Evolutionary conservation across 2,329 filamentous ascomycete genomes (phyloP), one percentile per base, ranked within the genome.

Genomic region (Malbranchea zuffiana): DNA sequence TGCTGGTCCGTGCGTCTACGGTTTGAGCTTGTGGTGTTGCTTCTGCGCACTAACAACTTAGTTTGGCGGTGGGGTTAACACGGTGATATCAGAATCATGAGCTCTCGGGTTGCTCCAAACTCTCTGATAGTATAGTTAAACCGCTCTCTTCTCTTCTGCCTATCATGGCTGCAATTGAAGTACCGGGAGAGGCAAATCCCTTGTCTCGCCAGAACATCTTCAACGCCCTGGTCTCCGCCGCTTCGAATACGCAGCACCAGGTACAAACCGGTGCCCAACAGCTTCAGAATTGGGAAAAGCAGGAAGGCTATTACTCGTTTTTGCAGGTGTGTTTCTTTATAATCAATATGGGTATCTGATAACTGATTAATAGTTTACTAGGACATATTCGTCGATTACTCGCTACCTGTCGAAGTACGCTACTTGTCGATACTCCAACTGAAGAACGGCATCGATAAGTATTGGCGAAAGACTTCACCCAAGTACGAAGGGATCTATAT

Each of bases 361-460:
- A 35, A 29, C 47, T 55, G 28, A 53, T 32, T 26, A 13, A 16
- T 12, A 11, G 31, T 13, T 31, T 4, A 11, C 8, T 52, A 92
- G 80, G 72, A 79, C 48, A 74, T 85, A 23, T 95, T 87, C 56
- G 71, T 94, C 45, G 82, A 94, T 62, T 77, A 76, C 43, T 75
- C 76, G 2, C 66, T 92, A 1, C 82, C 84, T 1, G 62, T 75
- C 40, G 79, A 92, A 51, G 74, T 88, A 36, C 82, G 90, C 43
- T 86, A 93, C 52, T 77, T 95, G 7, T 82, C 88, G 37, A 76
- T 96, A 40, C 94, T 96, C 48, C 83, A 94, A 55, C 71, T 98
- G 37, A 96, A 96, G 58, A 95, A 96, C 58, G 90, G 87, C 38
- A 87, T 96, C 59, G 88, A 96, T 56, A 86, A 81, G 55, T 85